Evolutionary conservation across 345 rosid species (phyloP).

Genomic region (Populus ilicifolia): DNA sequence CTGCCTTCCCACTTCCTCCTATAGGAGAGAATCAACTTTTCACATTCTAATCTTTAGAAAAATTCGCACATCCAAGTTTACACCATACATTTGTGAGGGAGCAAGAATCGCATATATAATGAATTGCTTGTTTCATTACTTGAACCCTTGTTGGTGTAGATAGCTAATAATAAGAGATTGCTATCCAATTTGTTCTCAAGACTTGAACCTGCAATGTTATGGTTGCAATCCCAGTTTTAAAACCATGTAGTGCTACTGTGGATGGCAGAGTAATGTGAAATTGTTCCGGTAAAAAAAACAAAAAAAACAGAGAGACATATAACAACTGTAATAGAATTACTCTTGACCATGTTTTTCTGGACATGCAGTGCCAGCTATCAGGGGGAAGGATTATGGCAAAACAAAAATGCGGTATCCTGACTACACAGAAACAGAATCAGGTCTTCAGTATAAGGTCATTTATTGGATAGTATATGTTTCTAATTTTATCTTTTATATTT

Average conservation of each 20-base stretch:
- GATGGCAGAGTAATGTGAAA: background rate
- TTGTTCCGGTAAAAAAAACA: background rate
- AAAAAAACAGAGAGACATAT: background rate
- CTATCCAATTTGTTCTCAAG: background rate
- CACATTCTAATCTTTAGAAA: too few relatives aligned
- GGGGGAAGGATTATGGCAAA: conserved; percentile 96
- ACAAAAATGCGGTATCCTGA: conserved; percentile 83
- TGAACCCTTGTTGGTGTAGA: too few relatives aligned
- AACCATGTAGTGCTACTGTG: background rate
- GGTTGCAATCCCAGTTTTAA: background rate
- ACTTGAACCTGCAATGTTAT: background rate
- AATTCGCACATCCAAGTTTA: too few relatives aligned
- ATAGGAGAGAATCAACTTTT: too few relatives aligned
- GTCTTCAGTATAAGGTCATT: conserved; percentile 93
- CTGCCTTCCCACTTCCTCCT: too few relatives aligned
- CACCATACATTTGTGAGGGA: too few relatives aligned
- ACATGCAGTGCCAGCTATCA: conserved; percentile 81
- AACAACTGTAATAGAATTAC: background rate
- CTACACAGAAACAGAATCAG: conserved; percentile 73
- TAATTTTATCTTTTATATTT: background rate
- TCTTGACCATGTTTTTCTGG: background rate
- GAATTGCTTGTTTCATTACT: too few relatives aligned
- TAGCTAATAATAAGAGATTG: too few relatives aligned
- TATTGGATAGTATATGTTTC: conserved; percentile 5
- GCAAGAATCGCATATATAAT: too few relatives aligned